Conservation (phyloP, 2,329 filamentous ascomycete genomes). For the Xylaria sp. region DNA sequence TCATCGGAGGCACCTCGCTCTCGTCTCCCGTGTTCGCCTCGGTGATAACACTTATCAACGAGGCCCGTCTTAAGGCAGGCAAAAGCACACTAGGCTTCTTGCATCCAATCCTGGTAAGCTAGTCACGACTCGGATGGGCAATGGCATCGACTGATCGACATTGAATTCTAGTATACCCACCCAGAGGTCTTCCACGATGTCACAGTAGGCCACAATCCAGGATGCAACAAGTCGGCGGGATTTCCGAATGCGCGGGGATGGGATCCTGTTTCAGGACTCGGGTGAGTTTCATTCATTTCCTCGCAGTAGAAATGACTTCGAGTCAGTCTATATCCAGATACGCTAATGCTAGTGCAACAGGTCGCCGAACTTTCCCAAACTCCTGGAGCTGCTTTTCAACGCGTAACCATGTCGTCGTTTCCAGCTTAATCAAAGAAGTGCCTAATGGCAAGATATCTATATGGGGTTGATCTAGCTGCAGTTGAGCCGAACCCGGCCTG, state of each 20-base stretch:
- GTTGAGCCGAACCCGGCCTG: background rate
- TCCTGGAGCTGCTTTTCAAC: background rate
- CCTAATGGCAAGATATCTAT: background rate
- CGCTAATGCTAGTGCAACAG: background rate
- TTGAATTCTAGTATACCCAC: background rate
- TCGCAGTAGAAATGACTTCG: background rate
- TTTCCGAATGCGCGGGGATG: background rate
- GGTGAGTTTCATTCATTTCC: background rate
- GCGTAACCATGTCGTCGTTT: background rate
- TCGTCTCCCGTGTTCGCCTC: background rate
- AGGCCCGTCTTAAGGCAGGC: background rate
- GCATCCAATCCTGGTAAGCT: conserved; percentile 1
- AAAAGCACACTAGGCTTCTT: background rate
- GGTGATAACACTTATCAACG: background rate
- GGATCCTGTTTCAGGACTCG: background rate
- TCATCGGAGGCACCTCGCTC: background rate
- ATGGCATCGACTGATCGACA: background rate
- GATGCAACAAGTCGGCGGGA: background rate
- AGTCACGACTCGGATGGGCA: background rate
- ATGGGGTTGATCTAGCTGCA: background rate
- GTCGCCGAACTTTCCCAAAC: background rate
- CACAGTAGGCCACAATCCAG: background rate
- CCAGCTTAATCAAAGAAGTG: background rate
- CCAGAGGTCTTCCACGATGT: background rate
- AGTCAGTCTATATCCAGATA: background rate